phyloP scores from a whole-genome alignment of 169 alveolate genomes.

The Eimeria praecox region DNA sequence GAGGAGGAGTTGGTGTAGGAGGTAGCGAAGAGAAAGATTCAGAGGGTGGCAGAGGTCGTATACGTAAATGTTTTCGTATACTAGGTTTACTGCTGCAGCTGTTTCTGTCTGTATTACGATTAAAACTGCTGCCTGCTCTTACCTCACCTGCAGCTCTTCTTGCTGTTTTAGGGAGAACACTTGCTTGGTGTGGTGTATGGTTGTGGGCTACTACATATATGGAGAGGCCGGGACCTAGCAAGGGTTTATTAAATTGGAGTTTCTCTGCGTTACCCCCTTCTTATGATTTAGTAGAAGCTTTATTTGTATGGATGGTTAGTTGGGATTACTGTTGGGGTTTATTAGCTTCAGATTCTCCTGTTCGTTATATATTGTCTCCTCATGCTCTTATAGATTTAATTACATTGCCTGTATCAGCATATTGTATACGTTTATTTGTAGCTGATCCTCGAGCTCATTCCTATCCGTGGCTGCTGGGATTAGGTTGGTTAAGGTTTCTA shows the following conservation, averaged over 20 bases:
- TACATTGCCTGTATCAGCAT: conserved; percentile 48
- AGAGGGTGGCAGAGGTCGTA: neutral
- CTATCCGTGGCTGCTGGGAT: conserved; percentile 57
- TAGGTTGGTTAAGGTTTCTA: conserved; percentile 66
- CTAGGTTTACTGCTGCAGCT: neutral
- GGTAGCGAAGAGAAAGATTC: neutral
- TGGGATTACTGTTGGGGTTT: conserved; percentile 82
- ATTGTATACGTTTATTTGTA: conserved; percentile 27
- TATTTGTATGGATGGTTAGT: conserved; percentile 85
- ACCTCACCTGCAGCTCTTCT: conserved; percentile 60
- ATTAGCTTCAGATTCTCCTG: conserved; percentile 74
- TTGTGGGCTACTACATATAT: conserved; percentile 84
- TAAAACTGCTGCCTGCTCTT: neutral
- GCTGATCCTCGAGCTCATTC: neutral
- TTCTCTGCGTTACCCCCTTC: conserved; percentile 74
- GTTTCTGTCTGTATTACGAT: neutral
- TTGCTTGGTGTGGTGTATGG: conserved; percentile 85
- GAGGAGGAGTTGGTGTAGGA: neutral
- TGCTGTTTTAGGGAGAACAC: conserved; percentile 65
- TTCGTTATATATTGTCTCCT: conserved; percentile 71
- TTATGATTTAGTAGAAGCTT: conserved; percentile 81
- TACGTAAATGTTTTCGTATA: neutral
- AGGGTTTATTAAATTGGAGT: conserved; percentile 79
- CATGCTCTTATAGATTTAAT: conserved; percentile 42
- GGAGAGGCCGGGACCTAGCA: conserved; percentile 69